phyloP scores from a whole-genome alignment of 257 asterid genomes.

The Petunia axillaris region DNA sequence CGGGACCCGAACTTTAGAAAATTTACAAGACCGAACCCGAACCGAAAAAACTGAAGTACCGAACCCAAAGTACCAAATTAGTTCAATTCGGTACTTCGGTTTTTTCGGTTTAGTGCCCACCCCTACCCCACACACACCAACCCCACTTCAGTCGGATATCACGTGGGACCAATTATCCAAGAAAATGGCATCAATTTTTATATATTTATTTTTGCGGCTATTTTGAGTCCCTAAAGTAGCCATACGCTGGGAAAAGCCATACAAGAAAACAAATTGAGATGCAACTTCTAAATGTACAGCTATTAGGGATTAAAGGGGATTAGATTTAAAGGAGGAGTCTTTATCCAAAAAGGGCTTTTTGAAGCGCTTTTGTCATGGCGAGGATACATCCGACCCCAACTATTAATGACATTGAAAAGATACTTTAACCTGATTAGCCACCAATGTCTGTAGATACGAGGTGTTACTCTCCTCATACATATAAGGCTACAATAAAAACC shows the following conservation, averaged over 20 bases:
- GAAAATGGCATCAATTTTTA: not conserved
- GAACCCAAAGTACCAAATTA: too few species aligned
- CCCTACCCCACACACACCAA: too few species aligned
- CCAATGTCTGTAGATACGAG: constrained; percentile 3
- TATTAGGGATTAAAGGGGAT: too few species aligned
- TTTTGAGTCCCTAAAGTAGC: constrained; percentile 17
- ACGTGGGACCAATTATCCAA: constrained; percentile 13
- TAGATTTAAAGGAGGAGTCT: too few species aligned
- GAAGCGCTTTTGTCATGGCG: too few species aligned
- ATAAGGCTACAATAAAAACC: not conserved
- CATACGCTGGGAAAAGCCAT: not conserved
- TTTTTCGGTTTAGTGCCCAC: too few species aligned
- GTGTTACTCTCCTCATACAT: not conserved
- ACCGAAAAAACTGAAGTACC: too few species aligned
- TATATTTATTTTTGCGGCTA: not conserved
- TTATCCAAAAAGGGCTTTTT: too few species aligned
- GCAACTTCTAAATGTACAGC: not conserved
- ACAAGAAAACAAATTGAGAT: not conserved
- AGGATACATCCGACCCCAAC: not conserved
- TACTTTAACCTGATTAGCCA: constrained; percentile 3
- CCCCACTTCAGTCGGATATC: not conserved
- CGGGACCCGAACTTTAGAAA: too few species aligned
- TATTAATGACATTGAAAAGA: not conserved
- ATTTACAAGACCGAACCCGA: too few species aligned
- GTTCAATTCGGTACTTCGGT: too few species aligned